phyloP scores from a whole-genome alignment of 768 basidiomycete genomes.

The Russula brevipes region DNA sequence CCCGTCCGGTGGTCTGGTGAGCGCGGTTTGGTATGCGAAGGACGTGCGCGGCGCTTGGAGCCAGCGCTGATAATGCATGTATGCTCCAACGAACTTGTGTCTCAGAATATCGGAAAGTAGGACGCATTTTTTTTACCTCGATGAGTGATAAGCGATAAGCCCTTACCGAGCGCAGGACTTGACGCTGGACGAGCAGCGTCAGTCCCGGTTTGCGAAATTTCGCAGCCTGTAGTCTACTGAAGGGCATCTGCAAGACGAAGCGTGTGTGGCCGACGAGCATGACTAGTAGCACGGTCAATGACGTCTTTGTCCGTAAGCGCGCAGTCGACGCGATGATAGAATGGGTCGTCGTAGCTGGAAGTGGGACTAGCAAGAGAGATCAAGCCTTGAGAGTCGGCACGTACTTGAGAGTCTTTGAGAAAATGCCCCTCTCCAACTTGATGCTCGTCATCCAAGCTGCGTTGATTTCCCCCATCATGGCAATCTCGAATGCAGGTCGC shows the following conservation, averaged over 20 bases:
- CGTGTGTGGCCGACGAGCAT: constrained; percentile 78
- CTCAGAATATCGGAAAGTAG: neutral
- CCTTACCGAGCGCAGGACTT: constrained; percentile 76
- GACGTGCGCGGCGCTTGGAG: too few relatives aligned
- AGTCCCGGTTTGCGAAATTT: constrained; percentile 81
- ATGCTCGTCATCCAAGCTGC: constrained; percentile 86
- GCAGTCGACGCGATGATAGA: constrained; percentile 79
- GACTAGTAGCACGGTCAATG: constrained; percentile 65
- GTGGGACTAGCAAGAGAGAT: constrained; percentile 13
- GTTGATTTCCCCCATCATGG: constrained; percentile 78
- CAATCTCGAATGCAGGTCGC: constrained; percentile 73
- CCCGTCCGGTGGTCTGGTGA: too few relatives aligned
- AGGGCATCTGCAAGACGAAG: constrained; percentile 84
- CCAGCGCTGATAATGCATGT: constrained; percentile 88
- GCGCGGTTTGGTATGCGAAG: too few relatives aligned
- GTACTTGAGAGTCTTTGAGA: constrained; percentile 76
- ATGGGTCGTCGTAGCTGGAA: constrained; percentile 79
- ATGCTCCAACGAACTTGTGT: constrained; percentile 47
- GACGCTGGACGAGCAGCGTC: constrained; percentile 76
- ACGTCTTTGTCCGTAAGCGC: constrained; percentile 83
- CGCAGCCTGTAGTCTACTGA: constrained; percentile 90
- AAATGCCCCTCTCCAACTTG: constrained; percentile 71
- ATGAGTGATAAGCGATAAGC: constrained; percentile 45
- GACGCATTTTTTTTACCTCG: constrained; percentile 53
- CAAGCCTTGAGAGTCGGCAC: constrained; percentile 27